Base-by-base conservation (phyloP, 345 rosid species). In the Heritiera littoralis region DNA sequence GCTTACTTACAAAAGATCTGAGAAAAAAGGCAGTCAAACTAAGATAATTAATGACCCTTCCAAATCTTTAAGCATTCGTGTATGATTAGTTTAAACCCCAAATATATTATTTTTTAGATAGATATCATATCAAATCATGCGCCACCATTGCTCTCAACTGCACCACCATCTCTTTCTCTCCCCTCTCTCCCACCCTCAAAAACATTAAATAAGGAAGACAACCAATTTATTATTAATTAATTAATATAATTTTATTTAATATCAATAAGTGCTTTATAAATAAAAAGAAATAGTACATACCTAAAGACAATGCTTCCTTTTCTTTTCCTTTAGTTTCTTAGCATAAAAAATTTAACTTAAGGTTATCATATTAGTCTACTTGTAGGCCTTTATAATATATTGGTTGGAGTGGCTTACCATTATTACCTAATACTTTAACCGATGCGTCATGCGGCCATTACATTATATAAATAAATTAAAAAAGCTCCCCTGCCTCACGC, bases 21-120 rank as follows among this genome's bases (percentile, higher is more conserved):
- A 59, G 11, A 18, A 63, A 70, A 28, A 70, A 70, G 74, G 3
- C 58, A 70, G 75, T 71, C 45, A 51, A 71, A 71, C 55, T 66
- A 51, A 14, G 48, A 28, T 51, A 71, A 48, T 70, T 48, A 70
- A 48, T 6, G n/a, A 48, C 32, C 6, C n/a, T 69, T 46, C 54
- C 38, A 69, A 18, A 67, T 67, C 52, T 67, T 43, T 48, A 28
- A 70, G 58, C 74, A 46, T 49, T 69, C 2, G 3, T 70, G n/a
- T 48, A 48, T 70, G 54, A 70, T 70, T 28, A 48, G 74, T 48
- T 70, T 70, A 70, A 49, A 49, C 13, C 52, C 41, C 43, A 30
- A 49, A 59, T 23, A 14, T 40, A 18, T 38, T 40, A 66, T 63
- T 14, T 32, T 1, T 6, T 30, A 35, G 38, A 17, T 17, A 66